Base-by-base conservation (phyloP, 2,329 filamentous ascomycete species). In the Cladosporium sp. region DNA sequence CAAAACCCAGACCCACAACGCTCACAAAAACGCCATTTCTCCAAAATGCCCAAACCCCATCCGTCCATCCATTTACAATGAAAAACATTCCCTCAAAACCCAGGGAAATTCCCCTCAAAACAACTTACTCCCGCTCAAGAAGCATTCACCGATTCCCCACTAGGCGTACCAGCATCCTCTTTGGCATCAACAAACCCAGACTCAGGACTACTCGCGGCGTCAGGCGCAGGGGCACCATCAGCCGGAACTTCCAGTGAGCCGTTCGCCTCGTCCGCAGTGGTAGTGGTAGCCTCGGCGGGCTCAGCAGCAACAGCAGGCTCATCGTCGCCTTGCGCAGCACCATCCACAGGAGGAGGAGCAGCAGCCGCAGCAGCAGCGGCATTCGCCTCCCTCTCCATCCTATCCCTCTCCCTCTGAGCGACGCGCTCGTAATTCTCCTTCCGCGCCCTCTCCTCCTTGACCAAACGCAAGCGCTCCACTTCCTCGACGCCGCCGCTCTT, bases 401-500 rank as follows among this genome's bases (percentile, higher is more conserved):
- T 64, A 30, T 64, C 63, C 38, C 57, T 59, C 27, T 72, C 72
- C 52, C 76, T 66, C 41, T 71, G 73, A 53, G 77, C 72, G 59
- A 77, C 71, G 25, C 73, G 68, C 55, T 82, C 79, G 63, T 72
- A 78, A 20, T 80, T 87, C 67, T 96, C 91, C 60, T 82, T 85
- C 51, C 91, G 78, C 52, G 90, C 89, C 59, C 81, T 79, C 53
- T 97, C 93, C 62, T 98, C 93, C 67, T 92, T 95, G 30, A 84
- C 80, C 64, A 85, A 85, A 43, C 93, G 78, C 39, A 88, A 76
- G 47, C 93, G 79, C 71, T 98, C 93, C 0, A 91, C 85, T 71
- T 98, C 93, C 67, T 97, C 93, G 43, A 95, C 85, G 0, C 93
- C 93, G 35, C 93, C 93, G 12, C 86, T 91, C 78, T 97, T 97